phyloP scores from a whole-genome alignment of 805 yeast species.

The Candida broadrunensis region DNA sequence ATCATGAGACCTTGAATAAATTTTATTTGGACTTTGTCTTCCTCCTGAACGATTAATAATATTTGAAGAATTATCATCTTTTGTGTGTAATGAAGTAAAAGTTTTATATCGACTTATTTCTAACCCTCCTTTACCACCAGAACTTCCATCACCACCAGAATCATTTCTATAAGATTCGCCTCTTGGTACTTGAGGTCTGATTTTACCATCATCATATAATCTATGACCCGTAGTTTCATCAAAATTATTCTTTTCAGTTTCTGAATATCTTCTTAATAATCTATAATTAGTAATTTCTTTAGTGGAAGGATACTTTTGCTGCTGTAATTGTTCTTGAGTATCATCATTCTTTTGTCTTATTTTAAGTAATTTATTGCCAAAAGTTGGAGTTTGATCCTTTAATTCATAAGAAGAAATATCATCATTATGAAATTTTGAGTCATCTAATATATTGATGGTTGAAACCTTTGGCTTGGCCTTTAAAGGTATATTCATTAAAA shows the following conservation, averaged over 20 bases:
- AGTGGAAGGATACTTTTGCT: neutral
- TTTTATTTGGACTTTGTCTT: conserved; percentile 12
- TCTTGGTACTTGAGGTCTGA: conserved; percentile 38
- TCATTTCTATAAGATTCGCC: neutral
- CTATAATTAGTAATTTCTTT: conserved; percentile 14
- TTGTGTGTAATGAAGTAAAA: conserved; percentile 1
- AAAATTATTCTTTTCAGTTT: conserved; percentile 60
- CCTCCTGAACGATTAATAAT: neutral
- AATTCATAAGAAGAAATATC: neutral
- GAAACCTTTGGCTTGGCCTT: conserved; percentile 40
- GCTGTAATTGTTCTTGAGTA: neutral
- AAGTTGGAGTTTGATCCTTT: neutral
- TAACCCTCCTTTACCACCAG: neutral
- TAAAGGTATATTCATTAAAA: conserved; percentile 36
- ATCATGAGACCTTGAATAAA: conserved; percentile 34
- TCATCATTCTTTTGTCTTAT: neutral
- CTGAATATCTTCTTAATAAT: conserved; percentile 59
- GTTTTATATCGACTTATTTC: conserved; percentile 10
- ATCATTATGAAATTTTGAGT: conserved; percentile 12
- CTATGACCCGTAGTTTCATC: conserved; percentile 53
- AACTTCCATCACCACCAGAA: neutral
- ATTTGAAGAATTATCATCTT: neutral
- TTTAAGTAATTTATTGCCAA: neutral
- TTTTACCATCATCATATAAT: conserved; percentile 50
- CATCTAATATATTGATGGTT: conserved; percentile 25